Evolutionary conservation across 2,329 filamentous ascomycete genomes (phyloP).

Genomic region (Pseudovirgaria hyperparasitica): DNA sequence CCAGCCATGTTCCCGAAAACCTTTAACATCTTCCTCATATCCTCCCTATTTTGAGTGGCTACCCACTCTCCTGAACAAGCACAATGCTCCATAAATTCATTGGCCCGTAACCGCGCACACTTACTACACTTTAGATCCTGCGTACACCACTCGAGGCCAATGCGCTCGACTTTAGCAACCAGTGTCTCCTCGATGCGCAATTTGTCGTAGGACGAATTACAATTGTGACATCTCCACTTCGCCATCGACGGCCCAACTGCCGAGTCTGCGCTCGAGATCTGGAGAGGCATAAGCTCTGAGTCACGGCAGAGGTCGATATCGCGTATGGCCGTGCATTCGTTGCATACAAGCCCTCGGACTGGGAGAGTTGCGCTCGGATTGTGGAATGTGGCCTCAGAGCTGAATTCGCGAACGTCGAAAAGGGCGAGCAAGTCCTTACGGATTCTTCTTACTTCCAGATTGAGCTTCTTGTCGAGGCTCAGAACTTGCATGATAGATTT

Average conservation of each 20-base stretch:
- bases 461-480: constrained; percentile 79
- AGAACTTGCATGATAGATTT: constrained; percentile 90
- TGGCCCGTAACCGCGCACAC: constrained; percentile 53
- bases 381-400: constrained; percentile 69
- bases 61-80: constrained; percentile 81
- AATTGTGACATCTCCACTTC: constrained; percentile 65
- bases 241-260: constrained; percentile 37
- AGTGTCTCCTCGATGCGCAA: constrained; percentile 73
- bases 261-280: constrained; percentile 10
- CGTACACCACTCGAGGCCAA: constrained; percentile 68
- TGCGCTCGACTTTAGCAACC: constrained; percentile 60
- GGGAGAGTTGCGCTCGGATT: constrained; percentile 71
- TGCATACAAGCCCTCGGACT: constrained; percentile 67
- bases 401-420: constrained; percentile 93
- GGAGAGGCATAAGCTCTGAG: constrained; percentile 54
- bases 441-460: constrained; percentile 73
- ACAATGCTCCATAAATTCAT: constrained; percentile 96
- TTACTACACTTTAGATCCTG: constrained; percentile 85
- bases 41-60: constrained; percentile 54
- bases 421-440: constrained; percentile 79
- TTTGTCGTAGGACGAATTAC: constrained; percentile 62
- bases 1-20: constrained; percentile 64
- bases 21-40: constrained; percentile 50
- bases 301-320: constrained; percentile 91
- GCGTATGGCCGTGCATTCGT: constrained; percentile 77